These are phyloP conservation scores for Puccinia hordei DNA, from an alignment of 1,284 basidiomycete genomes.

Conservation along the genomic window DNA sequence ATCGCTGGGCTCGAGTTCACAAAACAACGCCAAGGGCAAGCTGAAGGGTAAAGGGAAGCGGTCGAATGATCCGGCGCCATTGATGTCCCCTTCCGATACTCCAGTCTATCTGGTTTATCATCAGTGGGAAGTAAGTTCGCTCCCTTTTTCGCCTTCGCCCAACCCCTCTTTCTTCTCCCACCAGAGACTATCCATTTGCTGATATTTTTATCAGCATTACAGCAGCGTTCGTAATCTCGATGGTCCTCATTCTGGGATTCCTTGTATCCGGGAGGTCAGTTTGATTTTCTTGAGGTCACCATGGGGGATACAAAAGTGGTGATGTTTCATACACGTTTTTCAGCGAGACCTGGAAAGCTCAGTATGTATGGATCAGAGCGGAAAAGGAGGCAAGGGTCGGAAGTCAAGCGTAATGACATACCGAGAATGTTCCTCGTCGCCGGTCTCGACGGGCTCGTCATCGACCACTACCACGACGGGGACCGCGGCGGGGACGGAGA, in stretches of 20 bases:
- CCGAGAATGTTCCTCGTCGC: not conserved
- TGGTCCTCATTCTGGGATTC: slow-evolving; percentile 79
- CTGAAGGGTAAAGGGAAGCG: slow-evolving; percentile 44
- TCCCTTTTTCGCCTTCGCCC: not conserved
- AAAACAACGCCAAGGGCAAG: slow-evolving; percentile 51
- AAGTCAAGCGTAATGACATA: not conserved
- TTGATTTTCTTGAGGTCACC: not conserved
- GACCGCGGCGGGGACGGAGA: not conserved
- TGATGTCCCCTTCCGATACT: not conserved
- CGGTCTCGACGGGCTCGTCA: not conserved
- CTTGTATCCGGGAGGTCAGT: slow-evolving; percentile 67
- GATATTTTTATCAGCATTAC: slow-evolving; percentile 68
- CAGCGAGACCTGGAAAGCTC: not conserved
- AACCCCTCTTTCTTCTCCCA: slow-evolving; percentile 61
- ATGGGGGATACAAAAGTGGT: too few relatives aligned
- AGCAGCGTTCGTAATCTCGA: slow-evolving; percentile 82
- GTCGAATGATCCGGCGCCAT: not conserved
- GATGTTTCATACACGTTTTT: not conserved
- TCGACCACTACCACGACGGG: not conserved
- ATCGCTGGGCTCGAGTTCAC: slow-evolving; percentile 42
- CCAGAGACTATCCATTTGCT: slow-evolving; percentile 69
- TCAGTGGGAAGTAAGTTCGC: slow-evolving; percentile 54
- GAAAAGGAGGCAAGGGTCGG: not conserved
- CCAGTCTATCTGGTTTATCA: slow-evolving; percentile 55
- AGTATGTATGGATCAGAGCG: not conserved